Base-by-base conservation (phyloP, 192 early-diverging fungal species). In the Mortierella hygrophila region DNA sequence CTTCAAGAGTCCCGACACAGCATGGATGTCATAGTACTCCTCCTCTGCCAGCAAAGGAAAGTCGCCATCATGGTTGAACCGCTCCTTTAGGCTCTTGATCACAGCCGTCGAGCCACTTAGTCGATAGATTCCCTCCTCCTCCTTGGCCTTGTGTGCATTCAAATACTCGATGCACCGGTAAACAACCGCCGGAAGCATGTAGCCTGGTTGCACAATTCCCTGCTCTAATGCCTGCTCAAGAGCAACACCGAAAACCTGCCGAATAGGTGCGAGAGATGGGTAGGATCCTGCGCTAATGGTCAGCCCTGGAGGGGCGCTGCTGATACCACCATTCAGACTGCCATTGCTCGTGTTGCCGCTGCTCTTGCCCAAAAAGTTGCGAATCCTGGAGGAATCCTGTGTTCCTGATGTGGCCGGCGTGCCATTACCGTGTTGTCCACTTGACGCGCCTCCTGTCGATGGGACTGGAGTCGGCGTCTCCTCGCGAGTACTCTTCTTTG, bases 101-200 rank as follows among this genome's bases (percentile, higher is more conserved):
- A 93, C 90, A 9, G 90, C 83, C 18, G 93, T 88, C 44, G 93
- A 93, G 23, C 98, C 98, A 44, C 94, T 97, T 79, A 98, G 89
- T 18, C 98, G 95, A 87, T 99, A 99, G 37, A 99, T 94, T 7
- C 98, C 98, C 89, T 99, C 98, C 82, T 99, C 98, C 42, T 94
- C 77, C 70, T 90, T 92, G 8, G 97, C 98, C 84, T 95, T 95
- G 84, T 95, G 96, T 7, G 93, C 92, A 82, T 99, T 98, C 46
- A 99, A 83, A 80, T 97, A 99, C 91, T 99, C 98, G 74, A 99
- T 97, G 76, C 98, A 99, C 29, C 98, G 92, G 88, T 95, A 98
- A 1, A 99, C 95, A 35, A 99, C 93, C 16, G 97, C 94, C n/a
- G 98, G 98, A 37, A 99, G 90, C 52, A 94, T 92, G 81, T 95